Base-by-base conservation (phyloP, 1,139 yeast species). In the Blastobotrys serpentis region DNA sequence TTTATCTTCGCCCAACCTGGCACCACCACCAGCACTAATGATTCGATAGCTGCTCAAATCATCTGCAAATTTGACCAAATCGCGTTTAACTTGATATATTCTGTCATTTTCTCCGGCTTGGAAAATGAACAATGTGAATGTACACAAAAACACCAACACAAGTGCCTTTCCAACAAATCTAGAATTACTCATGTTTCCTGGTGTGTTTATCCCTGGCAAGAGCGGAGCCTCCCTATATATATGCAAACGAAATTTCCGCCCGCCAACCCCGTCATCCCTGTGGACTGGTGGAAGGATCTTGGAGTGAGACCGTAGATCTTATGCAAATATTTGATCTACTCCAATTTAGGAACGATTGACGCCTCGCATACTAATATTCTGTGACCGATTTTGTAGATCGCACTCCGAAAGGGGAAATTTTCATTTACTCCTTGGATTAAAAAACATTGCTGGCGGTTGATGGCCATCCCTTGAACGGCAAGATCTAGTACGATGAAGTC, bases 1-100 rank as follows among this genome's bases (percentile, higher is more conserved):
- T 29, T 29, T 11, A 4, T 36, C 25, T 4, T 36, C 40, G 4
- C 40, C 22, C 13, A 36, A 10, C 22, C 40, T 17, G 40, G 40
- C 40, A 11, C 16, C 8, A 11, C 40, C 40, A 4, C 40, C 40
- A n/a, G n/a, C 40, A 17, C 16, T 36, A 4, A 36, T 4, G 25
- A 36, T 36, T 18, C 40, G 18, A 18, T 36, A 36, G 32, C 32
- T 11, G 4, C 14, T 10, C 13, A 29, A 14, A 14, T 29, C 32
- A 10, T 29, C 13, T 10, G 32, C 7, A 7, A 11, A 4, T 14
- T 29, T 29, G 13, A 29, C 13, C 32, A 29, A 29, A 14, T 29
- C 32, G 32, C 32, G 32, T 29, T 29, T 29, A 11, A 29, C n/a
- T 4, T 29, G 7, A 29, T 29, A 4, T 4, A 29, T 11, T 11